phyloP scores from a whole-genome alignment of 768 basidiomycete genomes.

The Suillus variegatus region DNA sequence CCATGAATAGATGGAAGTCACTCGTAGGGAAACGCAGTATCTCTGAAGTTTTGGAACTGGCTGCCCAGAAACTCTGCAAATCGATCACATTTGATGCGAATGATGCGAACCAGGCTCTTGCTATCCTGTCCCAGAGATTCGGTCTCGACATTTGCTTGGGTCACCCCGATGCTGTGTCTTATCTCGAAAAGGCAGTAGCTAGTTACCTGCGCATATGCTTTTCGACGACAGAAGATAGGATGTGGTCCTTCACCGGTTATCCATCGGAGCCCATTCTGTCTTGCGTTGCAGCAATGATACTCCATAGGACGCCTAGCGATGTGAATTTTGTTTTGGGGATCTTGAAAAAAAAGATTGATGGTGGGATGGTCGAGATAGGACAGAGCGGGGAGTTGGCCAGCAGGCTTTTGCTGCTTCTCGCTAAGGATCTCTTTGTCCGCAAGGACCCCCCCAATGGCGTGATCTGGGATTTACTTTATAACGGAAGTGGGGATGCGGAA shows the following conservation, averaged over 20 bases:
- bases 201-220: slow-evolving; percentile 17
- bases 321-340: background rate
- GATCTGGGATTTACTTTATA: background rate
- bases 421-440: slow-evolving; percentile 12
- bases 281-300: slow-evolving; percentile 1
- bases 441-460: background rate
- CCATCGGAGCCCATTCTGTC: slow-evolving; percentile 22
- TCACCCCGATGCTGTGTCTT: background rate
- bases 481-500: slow-evolving; percentile 1
- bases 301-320: background rate
- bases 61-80: background rate
- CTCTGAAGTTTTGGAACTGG: background rate
- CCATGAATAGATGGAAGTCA: background rate
- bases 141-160: slow-evolving; percentile 7
- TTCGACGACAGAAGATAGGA: slow-evolving; percentile 9
- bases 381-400: slow-evolving; percentile 15
- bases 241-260: slow-evolving; percentile 16
- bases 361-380: slow-evolving; percentile 9
- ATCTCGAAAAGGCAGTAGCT: slow-evolving; percentile 11
- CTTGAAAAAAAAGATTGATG: slow-evolving; percentile 3
- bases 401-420: slow-evolving; percentile 12
- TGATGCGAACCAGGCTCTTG: slow-evolving; percentile 1
- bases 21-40: background rate
- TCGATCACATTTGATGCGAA: background rate
- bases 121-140: slow-evolving; percentile 15